A percentile compares a stretch with the other conserved stretches of the same genome.
Conservation (phyloP, 2,329 filamentous ascomycete genomes). For the Camillea tinctor region DNA sequence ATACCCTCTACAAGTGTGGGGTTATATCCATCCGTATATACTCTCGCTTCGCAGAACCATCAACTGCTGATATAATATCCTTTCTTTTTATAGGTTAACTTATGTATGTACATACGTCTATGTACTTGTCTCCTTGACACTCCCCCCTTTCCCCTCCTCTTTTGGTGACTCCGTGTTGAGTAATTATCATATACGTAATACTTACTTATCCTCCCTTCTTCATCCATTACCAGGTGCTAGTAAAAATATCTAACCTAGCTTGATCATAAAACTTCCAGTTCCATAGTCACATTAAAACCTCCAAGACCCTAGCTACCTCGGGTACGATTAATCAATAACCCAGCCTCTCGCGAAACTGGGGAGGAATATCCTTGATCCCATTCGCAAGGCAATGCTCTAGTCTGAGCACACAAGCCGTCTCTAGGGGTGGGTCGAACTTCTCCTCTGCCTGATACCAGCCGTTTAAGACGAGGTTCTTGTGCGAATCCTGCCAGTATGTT, state of each 20-base stretch:
- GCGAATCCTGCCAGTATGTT: constrained; percentile 65
- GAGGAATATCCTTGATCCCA: constrained; percentile 15
- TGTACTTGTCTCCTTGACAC: no score
- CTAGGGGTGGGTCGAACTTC: constrained; percentile 21
- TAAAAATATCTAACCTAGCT: background rate
- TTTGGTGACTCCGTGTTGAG: background rate
- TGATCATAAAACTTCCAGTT: background rate
- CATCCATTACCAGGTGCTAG: background rate
- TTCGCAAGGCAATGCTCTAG: constrained; percentile 13
- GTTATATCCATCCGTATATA: no score
- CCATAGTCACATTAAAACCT: background rate
- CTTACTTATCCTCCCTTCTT: background rate
- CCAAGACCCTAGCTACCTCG: background rate
- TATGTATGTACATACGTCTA: no score
- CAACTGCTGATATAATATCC: background rate
- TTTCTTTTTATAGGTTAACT: background rate
- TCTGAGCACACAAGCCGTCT: constrained; percentile 30
- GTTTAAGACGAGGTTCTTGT: constrained; percentile 60
- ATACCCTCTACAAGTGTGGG: no score
- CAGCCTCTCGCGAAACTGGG: constrained; percentile 18
- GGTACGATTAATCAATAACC: background rate
- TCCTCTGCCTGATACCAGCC: constrained; percentile 61
- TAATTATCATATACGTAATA: background rate
- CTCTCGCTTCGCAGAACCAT: no score
- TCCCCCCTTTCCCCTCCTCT: background rate